phyloP scores from a whole-genome alignment of 78 protist genomes.

The Planoprotostelium fungivorum region DNA sequence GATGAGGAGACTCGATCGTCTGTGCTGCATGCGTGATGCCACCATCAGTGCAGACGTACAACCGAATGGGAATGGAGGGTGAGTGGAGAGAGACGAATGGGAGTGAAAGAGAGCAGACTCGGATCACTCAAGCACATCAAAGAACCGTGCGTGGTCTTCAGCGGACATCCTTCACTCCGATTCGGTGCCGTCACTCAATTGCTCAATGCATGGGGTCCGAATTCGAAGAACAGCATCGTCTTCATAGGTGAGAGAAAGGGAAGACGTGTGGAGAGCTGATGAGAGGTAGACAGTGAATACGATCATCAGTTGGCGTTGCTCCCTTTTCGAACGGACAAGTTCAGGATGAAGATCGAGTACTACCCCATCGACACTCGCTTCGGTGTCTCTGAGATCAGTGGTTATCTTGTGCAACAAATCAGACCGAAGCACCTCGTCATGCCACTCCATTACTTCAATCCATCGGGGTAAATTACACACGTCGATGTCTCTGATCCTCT shows the following conservation, averaged over 20 bases:
- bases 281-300: neutral
- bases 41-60: neutral
- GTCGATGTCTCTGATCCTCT: too few relatives aligned
- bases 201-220: constrained; percentile 13
- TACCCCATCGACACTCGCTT: neutral
- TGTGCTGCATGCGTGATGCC: neutral
- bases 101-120: neutral
- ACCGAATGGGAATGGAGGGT: too few relatives aligned
- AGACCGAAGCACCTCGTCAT: neutral
- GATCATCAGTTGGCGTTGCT: neutral
- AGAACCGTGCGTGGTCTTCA: constrained; percentile 32
- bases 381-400: neutral
- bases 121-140: neutral
- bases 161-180: constrained; percentile 47
- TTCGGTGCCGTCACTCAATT: constrained; percentile 22
- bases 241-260: constrained; percentile 4
- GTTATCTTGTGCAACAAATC: neutral
- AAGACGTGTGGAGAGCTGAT: neutral
- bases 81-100: too few relatives aligned
- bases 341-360: neutral
- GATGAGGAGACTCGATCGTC: neutral
- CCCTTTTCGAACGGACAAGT: neutral
- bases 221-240: constrained; percentile 29
- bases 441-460: neutral
- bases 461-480: neutral